Base-by-base conservation (phyloP, 78 protist genomes). In the Planoprotostelium fungivorum region DNA sequence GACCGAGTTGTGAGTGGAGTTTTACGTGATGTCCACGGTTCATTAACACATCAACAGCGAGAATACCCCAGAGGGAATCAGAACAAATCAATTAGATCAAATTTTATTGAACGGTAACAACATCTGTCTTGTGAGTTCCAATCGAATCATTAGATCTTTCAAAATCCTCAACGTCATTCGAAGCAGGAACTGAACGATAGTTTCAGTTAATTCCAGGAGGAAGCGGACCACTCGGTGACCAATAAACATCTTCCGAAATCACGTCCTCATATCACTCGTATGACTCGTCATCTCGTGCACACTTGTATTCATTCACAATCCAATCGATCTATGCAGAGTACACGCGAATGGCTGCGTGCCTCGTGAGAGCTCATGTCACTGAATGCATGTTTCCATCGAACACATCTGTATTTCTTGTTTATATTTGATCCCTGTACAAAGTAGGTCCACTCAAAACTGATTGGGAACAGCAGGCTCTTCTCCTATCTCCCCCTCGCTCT, bases 41-140 rank as follows among this genome's bases (percentile, higher is more conserved):
- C 5, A 37, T 28, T 36, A 0, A 29, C 1, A 35, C 39, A 38
- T 35, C 38, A 1, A 23, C 89, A 96, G 98, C 63, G 98, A 97
- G 85, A 88, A 88, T 37, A 93, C 97, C 37, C 93, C 96, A 84
- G 98, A 96, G 63, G 98, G 98, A n/a, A 86, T 90, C 35, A 91
- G 89, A 38, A 39, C 87, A 23, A 90, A 93, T n/a, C 87, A 95
- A 51, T 84, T 96, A 38, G 98, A 97, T 37, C 88, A 88, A 83
- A 96, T 97, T 31, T 88, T 97, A 35, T 93, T 97, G 84, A 97
- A 97, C 87, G 98, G 98, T 36, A 97, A 97, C 93, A 95, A 97
- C 94, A 92, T 97, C 35, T 92, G 96, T 87, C 39, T 97, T 90
- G 97, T 97, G 91, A 37, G 84, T 87, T 34, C 83, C 63, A 36